Percentiles rank a stretch among this genome's conserved stretches.
phyloP scores from a whole-genome alignment of 345 rosid species.

The Lepidium aucheri region DNA sequence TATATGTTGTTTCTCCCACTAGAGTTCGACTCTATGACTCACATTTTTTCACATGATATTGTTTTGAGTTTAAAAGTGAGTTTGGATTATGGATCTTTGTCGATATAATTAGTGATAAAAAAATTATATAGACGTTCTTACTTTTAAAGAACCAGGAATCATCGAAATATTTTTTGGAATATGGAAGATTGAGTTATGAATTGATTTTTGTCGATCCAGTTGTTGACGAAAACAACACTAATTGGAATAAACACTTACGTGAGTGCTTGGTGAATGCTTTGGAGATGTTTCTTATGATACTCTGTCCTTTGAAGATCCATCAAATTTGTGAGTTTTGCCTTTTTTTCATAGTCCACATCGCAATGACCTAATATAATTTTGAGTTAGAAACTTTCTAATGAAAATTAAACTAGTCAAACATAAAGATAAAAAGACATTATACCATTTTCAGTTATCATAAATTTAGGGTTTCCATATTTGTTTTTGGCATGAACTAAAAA shows the following conservation, averaged over 20 bases:
- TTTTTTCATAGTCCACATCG: conserved; percentile 2
- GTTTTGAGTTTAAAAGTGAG: too few relatives aligned
- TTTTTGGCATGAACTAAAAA: conserved; percentile 28
- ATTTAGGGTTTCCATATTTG: conserved; percentile 26
- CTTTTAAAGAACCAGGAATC: too few relatives aligned
- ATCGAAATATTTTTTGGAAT: too few relatives aligned
- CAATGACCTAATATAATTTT: conserved; percentile 3
- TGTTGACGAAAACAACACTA: neutral
- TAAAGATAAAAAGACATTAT: neutral
- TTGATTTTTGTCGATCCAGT: too few relatives aligned
- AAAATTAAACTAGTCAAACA: neutral
- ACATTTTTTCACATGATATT: too few relatives aligned
- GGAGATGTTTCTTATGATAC: conserved; percentile 18
- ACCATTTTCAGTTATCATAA: conserved; percentile 49
- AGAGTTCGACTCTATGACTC: too few relatives aligned
- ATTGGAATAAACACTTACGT: neutral
- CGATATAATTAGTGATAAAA: too few relatives aligned
- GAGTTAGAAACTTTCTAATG: neutral
- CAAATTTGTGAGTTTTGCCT: conserved; percentile 12
- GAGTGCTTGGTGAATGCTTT: conserved; percentile 16
- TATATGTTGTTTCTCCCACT: too few relatives aligned
- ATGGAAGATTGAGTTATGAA: too few relatives aligned
- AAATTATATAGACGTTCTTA: too few relatives aligned
- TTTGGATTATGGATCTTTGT: too few relatives aligned
- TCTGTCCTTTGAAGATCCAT: conserved; percentile 23